Base-by-base conservation (phyloP, 169 alveolate genomes). In the Plasmodium relictum region DNA sequence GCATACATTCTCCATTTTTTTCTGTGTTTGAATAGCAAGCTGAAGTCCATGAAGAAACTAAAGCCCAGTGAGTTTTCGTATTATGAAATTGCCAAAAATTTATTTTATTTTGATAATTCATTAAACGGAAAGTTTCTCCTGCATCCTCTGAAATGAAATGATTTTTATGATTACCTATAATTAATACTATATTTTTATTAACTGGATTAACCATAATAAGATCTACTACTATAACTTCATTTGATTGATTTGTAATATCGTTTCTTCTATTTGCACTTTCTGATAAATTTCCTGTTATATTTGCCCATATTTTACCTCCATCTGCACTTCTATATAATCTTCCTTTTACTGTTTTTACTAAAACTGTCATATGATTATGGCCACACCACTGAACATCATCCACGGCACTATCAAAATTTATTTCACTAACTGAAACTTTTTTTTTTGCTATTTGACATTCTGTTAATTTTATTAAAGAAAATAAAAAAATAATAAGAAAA, bases 351-450 rank as follows among this genome's bases (percentile, higher is more conserved):
- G 98, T 95, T 78, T 94, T 94, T 20, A 95, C 96, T 45, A 95
- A 73, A 45, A 95, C 98, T 3, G 94, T 89, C 76, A 73, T 65
- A 89, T 94, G 96, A 66, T 95, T 96, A 24, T 90, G 59, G 0
- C 98, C 98, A 39, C 95, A 93, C 98, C 98, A 95, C 54, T 94
- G 96, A 41, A 95, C 90, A 73, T 93, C 96, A 50, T 95, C 98
- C 61, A 95, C 94, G 2, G 94, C 92, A 61, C 97, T 92, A 76
- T 95, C 98, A 83, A 95, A 95, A 78, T 93, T 93, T 44, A 95
- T 94, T 73, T 95, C 98, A 26, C 96, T 95, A 16, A 95, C 98
- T 52, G 97, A 95, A 26, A 95, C 98, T 85, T 95, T 95, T 89
- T 95, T 95, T 62, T 94, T 94, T 39, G 92, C 86, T 24, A 73